phyloP scores from a whole-genome alignment of 2,329 filamentous ascomycete species.

The Pleurostoma richardsiae region DNA sequence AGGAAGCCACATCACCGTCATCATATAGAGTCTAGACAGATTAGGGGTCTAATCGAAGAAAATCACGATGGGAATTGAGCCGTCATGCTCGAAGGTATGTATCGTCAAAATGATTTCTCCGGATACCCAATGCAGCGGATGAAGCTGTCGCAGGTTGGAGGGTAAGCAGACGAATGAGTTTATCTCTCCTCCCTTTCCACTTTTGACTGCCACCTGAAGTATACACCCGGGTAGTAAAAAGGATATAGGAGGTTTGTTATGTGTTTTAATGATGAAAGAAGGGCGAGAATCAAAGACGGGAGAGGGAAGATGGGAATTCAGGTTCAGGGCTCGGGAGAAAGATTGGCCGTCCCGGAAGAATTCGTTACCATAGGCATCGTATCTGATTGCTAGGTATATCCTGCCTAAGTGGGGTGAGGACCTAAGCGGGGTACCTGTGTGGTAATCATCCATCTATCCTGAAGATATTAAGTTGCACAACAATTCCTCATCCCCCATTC shows the following conservation, averaged over 20 bases:
- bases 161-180: conserved; percentile 42
- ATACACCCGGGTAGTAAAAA: conserved; percentile 56
- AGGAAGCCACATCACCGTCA: no score
- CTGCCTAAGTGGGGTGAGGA: no score
- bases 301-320: no score
- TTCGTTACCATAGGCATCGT: no score
- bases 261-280: conserved; percentile 26
- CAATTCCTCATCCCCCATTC: no score
- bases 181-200: conserved; percentile 70
- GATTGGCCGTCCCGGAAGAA: no score
- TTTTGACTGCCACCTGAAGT: conserved; percentile 42
- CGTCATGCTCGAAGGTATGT: conserved; percentile 11
- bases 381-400: no score
- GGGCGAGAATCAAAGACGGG: conserved; percentile 2
- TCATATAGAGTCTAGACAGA: no score
- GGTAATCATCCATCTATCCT: no score
- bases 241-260: conserved; percentile 11
- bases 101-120: conserved; percentile 28
- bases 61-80: not conserved
- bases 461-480: no score
- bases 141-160: conserved; percentile 29
- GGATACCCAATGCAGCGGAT: conserved; percentile 20
- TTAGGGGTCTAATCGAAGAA: not conserved
- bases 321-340: no score
- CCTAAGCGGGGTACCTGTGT: no score